Conservation (phyloP, 176 grass and related monocot species). For the Rhipidocladum racemiflorum region DNA sequence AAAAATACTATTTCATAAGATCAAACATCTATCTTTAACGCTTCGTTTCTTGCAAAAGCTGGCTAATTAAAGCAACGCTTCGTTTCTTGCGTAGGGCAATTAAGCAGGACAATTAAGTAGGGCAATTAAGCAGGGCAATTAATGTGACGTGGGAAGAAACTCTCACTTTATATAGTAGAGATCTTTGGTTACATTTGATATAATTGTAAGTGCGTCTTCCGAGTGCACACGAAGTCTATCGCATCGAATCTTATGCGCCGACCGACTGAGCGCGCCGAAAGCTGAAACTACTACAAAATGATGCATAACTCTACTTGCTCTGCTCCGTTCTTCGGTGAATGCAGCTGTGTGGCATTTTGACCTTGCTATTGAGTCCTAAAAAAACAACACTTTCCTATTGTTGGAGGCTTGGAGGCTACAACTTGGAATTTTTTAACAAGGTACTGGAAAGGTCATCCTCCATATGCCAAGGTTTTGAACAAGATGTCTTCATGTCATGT, state of each 20-base stretch:
- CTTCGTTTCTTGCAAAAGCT: no score
- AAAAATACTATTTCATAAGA: no score
- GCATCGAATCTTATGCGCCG: not conserved
- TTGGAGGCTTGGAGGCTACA: not conserved
- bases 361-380: not conserved
- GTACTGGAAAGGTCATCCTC: not conserved
- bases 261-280: not conserved
- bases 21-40: no score
- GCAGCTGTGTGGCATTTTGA: conserved; percentile 15
- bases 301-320: not conserved
- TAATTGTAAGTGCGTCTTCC: not conserved
- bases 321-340: not conserved
- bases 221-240: not conserved
- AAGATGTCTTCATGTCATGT: not conserved
- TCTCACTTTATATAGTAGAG: no score
- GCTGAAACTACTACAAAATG: not conserved
- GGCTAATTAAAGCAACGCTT: no score
- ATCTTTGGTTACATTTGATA: no score
- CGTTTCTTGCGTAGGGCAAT: no score
- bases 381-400: not conserved
- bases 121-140: no score
- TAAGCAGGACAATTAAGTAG: no score
- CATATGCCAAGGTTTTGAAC: not conserved
- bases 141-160: no score
- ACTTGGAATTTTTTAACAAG: not conserved